A percentile compares a stretch with the other conserved stretches of the same genome.
These are phyloP conservation scores for Sequoiadendron giganteum DNA, from an alignment of 75 land plant species.

Conservation along the genomic window DNA sequence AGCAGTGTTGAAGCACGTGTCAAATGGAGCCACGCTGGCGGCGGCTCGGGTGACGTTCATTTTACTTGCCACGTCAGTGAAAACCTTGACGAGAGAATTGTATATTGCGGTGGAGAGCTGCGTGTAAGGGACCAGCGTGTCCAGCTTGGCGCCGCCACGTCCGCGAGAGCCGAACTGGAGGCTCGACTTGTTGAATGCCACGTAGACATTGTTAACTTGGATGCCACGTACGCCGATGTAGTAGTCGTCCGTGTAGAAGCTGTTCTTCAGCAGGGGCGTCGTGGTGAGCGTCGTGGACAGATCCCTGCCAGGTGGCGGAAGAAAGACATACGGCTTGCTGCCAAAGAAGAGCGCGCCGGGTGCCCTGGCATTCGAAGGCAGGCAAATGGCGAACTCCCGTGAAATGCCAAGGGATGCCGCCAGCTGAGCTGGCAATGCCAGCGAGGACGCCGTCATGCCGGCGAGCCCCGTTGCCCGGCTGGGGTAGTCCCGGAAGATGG, in stretches of 20 bases:
- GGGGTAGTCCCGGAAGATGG: slow-evolving; percentile 4
- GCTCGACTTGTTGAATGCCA: slow-evolving; percentile 20
- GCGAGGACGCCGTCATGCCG: slow-evolving; percentile 35
- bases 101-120: slow-evolving; percentile 34
- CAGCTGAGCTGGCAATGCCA: slow-evolving; percentile 49
- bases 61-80: slow-evolving; percentile 8
- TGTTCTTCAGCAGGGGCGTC: slow-evolving; percentile 51
- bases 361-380: slow-evolving; percentile 9
- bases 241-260: slow-evolving; percentile 30
- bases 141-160: slow-evolving; percentile 44
- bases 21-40: slow-evolving; percentile 39
- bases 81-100: slow-evolving; percentile 29
- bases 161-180: slow-evolving; percentile 33
- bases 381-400: slow-evolving; percentile 44
- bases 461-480: slow-evolving; percentile 26
- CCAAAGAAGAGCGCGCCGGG: slow-evolving; percentile 46
- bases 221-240: slow-evolving; percentile 46
- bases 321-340: slow-evolving; percentile 19
- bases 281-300: slow-evolving; percentile 16
- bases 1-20: slow-evolving; percentile 32
- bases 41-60: slow-evolving; percentile 22
- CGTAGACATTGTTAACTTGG: slow-evolving; percentile 16
- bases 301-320: slow-evolving; percentile 21
- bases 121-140: slow-evolving; percentile 56
- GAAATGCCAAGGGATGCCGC: slow-evolving; percentile 18